phyloP scores from a whole-genome alignment of 768 basidiomycete genomes.

The Mycena leptocephala region DNA sequence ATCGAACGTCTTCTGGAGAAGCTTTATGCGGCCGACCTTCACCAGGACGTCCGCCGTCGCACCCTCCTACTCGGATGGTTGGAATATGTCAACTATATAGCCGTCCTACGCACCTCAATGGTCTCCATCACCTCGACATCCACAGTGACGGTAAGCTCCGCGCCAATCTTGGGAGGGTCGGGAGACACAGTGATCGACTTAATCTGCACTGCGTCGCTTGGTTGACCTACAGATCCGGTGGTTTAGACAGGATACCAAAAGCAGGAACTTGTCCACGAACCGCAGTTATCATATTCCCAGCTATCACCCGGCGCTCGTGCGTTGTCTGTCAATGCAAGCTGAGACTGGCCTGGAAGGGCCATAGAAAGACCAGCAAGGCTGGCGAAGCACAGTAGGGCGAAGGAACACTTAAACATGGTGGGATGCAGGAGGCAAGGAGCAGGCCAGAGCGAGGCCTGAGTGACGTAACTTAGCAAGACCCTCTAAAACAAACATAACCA shows the following conservation, averaged over 20 bases:
- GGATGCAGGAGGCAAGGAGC: too few species aligned
- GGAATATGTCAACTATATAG: background rate
- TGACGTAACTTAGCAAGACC: conserved; percentile 9
- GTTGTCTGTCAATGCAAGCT: conserved; percentile 38
- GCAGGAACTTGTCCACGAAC: conserved; percentile 53
- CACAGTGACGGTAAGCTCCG: conserved; percentile 77
- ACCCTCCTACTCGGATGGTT: conserved; percentile 68
- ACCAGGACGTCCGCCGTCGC: conserved; percentile 76
- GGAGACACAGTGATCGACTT: conserved; percentile 70
- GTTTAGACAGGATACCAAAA: background rate
- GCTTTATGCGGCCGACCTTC: conserved; percentile 82
- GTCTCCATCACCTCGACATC: conserved; percentile 61
- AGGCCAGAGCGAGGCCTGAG: background rate
- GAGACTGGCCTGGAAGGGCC: conserved; percentile 15
- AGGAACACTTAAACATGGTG: conserved; percentile 4
- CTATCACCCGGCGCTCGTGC: conserved; percentile 43
- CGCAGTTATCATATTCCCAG: conserved; percentile 73
- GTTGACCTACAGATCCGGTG: conserved; percentile 48
- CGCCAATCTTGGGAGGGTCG: conserved; percentile 79
- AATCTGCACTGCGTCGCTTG: conserved; percentile 59
- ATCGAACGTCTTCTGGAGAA: conserved; percentile 77
- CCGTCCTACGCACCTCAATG: conserved; percentile 64
- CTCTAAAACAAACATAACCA: background rate
- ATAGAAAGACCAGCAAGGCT: background rate
- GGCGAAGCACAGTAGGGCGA: conserved; percentile 8